Evolutionary conservation across 208 protist species (phyloP), one percentile per base, ranked within the genome.

Genomic region (Herpetomonas samuelpessoai): DNA sequence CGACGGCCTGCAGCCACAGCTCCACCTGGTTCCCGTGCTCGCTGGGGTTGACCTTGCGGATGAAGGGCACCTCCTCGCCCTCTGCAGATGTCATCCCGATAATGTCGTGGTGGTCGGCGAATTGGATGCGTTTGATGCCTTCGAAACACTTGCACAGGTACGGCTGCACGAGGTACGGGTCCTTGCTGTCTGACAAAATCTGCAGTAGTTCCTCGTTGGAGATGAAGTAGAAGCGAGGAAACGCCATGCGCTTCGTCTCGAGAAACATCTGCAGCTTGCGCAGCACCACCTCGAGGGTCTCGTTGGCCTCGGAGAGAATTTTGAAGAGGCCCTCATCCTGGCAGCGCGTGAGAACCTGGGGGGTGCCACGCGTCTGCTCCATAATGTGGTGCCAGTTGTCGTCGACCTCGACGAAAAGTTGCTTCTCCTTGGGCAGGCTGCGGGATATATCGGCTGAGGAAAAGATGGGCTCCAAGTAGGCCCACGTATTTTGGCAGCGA

Each of bases 251-350:
- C 84, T 99, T 99, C 35, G 97, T 97, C 71, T 99, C 97, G 0
- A 99, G 82, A 72, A 99, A 99, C 79, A 98, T 88, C 62, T 98
- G 96, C 54, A 99, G 83, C 61, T 97, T 97, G 57, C 96, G 95
- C 47, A 98, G 88, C 49, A 99, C 96, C 26, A 90, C 72, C 29
- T 99, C 97, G 3, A 99, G 78, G 18, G 93, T 88, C 28, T 93
- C 74, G 72, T 98, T 98, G 51, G 81, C 90, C 38, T 94, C 88
- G 38, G 80, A 69, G 30, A 99, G 94, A 7, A 79, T 91, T 31
- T 87, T 79, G 31, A 96, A 84, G 16, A 99, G 77, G 14, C 82
- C 89, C 25, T 99, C 96, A 57, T 96, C 92, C 50, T 94, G 82
- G 69, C 89, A 95, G 28, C 90, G 83, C 26, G 87, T 91, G 38